Base-by-base conservation (phyloP, 345 rosid genomes). In the Pugionium dolabratum region DNA sequence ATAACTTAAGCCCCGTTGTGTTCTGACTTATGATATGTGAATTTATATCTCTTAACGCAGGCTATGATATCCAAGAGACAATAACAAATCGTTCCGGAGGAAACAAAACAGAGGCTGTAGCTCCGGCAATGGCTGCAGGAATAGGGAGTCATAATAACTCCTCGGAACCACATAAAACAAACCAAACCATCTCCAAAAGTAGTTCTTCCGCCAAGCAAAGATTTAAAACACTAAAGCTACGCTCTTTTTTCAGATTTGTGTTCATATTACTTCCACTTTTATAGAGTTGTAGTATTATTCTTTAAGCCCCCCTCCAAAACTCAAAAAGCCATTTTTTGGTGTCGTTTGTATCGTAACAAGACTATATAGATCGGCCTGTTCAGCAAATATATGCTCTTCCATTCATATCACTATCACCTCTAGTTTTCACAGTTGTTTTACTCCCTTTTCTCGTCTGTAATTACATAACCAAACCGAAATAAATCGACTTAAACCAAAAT, bases 51-150 rank as follows among this genome's bases (percentile, higher is more conserved):
- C 51, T 52, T 9, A 10, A 28, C 71, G 60, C 83, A 89, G 98
- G 96, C 75, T 89, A 84, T 50, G 86, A 85, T 51, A 56, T 69
- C 11, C 88, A 83, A 73, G 82, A 84, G 62, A 47, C 64, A 31
- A 60, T 39, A 30, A 74, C 73, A 3, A 54, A 33, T 33, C 7
- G 65, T 72, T 25, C 79, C 64, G 7, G 59, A 60, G 30, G 66
- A 79, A 76, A 79, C 87, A 32, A 78, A 71, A 61, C 81, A 26
- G 65, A 61, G 10, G 85, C 70, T 6, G 85, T 78, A 25, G 76
- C 91, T 72, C 94, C 94, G 31, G 83, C 87, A 28, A 77, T 82
- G 62, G 93, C 84, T 27, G 90, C 84, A 1, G 91, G 87, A 70
- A 41, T 74, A 26, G 78, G 74, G 46, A 57, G 65, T 48, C 77